phyloP scores from a whole-genome alignment of 495 filamentous ascomycete species.

The Aspergillus bridgeri region DNA sequence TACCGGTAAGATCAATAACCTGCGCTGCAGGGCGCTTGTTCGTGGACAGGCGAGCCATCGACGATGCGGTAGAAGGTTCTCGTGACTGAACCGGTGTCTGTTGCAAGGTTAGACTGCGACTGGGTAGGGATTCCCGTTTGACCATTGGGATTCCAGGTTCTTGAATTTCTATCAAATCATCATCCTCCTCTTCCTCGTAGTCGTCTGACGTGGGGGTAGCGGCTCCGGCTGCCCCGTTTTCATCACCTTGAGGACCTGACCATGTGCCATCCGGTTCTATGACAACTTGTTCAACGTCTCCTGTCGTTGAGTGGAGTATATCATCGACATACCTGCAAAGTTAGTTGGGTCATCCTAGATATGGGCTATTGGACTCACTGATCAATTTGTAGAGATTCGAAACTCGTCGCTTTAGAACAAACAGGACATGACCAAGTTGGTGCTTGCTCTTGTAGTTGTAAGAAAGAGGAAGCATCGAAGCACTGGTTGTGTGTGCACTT shows the following conservation, averaged over 20 bases:
- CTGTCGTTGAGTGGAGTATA: constrained; percentile 69
- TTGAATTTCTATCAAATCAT: constrained; percentile 67
- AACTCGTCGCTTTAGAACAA: constrained; percentile 79
- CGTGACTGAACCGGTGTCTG: constrained; percentile 54
- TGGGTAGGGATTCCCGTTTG: constrained; percentile 43
- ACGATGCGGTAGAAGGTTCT: constrained; percentile 49
- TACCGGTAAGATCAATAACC: constrained; percentile 78
- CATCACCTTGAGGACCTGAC: constrained; percentile 47
- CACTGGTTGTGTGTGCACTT: constrained; percentile 88
- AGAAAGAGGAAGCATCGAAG: constrained; percentile 90
- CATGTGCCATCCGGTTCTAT: constrained; percentile 86
- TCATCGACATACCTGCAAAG: constrained; percentile 77
- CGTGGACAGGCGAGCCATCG: constrained; percentile 39
- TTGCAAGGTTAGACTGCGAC: constrained; percentile 33
- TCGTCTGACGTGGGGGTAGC: constrained; percentile 45
- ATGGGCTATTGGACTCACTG: constrained; percentile 54
- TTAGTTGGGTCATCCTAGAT: constrained; percentile 4
- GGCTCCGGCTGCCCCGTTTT: constrained; percentile 32
- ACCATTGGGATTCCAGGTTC: constrained; percentile 45
- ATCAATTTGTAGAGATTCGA: constrained; percentile 79
- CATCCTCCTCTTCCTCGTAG: constrained; percentile 53
- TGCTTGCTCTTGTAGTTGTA: constrained; percentile 92
- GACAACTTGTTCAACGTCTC: constrained; percentile 74
- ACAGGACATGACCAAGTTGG: constrained; percentile 94
- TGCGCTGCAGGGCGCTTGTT: constrained; percentile 61